These are phyloP conservation scores for Nephelium lappaceum DNA, from an alignment of 345 rosid genomes.

Conservation along the genomic window DNA sequence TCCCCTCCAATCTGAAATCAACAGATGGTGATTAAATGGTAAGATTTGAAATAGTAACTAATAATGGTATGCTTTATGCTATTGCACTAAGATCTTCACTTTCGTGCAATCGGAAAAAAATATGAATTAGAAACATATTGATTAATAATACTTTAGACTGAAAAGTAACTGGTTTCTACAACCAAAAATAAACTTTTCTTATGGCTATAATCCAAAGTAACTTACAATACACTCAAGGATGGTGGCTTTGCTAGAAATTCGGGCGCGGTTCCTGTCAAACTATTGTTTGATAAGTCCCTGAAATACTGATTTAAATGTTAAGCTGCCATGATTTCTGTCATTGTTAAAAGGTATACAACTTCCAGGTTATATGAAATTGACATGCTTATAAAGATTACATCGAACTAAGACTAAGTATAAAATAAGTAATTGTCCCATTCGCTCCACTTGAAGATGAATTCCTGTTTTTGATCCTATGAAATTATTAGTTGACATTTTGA, in stretches of 20 bases:
- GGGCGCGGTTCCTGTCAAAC: constrained; percentile 44
- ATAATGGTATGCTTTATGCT: background rate
- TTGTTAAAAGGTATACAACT: background rate
- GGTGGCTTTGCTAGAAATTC: constrained; percentile 37
- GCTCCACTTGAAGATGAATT: constrained; percentile 47
- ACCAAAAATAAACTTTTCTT: constrained; percentile 21
- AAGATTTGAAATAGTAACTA: background rate
- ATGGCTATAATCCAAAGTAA: background rate
- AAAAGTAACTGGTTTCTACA: background rate
- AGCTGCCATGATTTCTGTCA: background rate
- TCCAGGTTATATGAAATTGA: background rate
- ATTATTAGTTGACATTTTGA: background rate
- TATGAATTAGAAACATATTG: no score
- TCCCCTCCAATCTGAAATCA: constrained; percentile 2
- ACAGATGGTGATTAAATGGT: background rate
- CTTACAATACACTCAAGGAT: constrained; percentile 37
- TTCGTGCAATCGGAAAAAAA: no score
- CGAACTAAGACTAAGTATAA: constrained; percentile 28
- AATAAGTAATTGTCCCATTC: constrained; percentile 30
- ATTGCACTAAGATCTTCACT: no score
- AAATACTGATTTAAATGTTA: background rate
- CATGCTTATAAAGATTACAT: constrained; percentile 45
- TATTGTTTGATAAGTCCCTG: constrained; percentile 55
- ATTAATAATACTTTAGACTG: no score
- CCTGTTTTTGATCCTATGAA: constrained; percentile 21